A percentile compares a stretch with the other conserved stretches of the same genome.
phyloP scores from a whole-genome alignment of 768 basidiomycete species.

The Rhodotorula babjevae region DNA sequence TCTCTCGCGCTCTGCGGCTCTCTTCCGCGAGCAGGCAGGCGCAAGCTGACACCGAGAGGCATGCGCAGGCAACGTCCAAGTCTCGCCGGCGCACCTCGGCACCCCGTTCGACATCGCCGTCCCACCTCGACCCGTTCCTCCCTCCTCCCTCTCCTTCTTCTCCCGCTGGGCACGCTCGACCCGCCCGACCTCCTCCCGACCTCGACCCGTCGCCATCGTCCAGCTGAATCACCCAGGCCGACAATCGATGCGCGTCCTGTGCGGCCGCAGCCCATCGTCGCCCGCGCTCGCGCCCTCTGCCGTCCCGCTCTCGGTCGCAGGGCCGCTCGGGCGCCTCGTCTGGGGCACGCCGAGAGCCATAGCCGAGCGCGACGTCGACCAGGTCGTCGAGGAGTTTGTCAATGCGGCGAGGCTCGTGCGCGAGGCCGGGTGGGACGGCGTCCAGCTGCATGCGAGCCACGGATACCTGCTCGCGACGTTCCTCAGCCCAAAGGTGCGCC shows the following conservation, averaged over 20 bases:
- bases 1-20: not conserved
- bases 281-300: conserved; percentile 69
- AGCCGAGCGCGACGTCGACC: conserved; percentile 59
- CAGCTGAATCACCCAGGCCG: conserved; percentile 75
- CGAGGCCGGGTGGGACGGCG: conserved; percentile 72
- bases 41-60: not conserved
- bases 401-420: conserved; percentile 62
- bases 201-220: conserved; percentile 59
- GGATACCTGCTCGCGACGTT: conserved; percentile 80
- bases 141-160: conserved; percentile 22
- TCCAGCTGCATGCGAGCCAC: conserved; percentile 78
- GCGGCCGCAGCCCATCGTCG: conserved; percentile 60
- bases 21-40: too few relatives aligned
- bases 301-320: conserved; percentile 41
- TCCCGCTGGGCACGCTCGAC: not conserved
- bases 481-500: conserved; percentile 62
- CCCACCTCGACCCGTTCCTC: conserved; percentile 38
- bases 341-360: conserved; percentile 65
- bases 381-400: conserved; percentile 61
- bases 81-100: conserved; percentile 58
- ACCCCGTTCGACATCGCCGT: conserved; percentile 44
- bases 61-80: conserved; percentile 59
- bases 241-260: conserved; percentile 69
- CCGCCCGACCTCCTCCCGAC: not conserved
- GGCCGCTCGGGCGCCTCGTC: conserved; percentile 50